These are phyloP conservation scores for Limtongia smithiae DNA, from an alignment of 805 yeast species.

Conservation along the genomic window DNA sequence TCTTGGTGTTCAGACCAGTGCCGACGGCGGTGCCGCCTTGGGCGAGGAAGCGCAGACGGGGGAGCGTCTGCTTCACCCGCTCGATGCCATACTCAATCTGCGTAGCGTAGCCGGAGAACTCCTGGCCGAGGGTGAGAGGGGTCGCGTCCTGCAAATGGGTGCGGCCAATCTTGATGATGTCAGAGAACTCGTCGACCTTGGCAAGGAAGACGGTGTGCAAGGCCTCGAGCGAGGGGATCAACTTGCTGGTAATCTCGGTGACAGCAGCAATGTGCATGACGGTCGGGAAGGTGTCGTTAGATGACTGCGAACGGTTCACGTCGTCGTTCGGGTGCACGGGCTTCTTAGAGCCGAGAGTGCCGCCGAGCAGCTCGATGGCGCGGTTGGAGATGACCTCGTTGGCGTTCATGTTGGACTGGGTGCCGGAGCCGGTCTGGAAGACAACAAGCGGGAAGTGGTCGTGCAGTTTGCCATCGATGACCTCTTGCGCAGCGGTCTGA, in stretches of 20 bases:
- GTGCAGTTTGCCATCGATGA: slow-evolving; percentile 81
- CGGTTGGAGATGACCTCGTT: slow-evolving; percentile 98
- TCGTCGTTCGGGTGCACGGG: slow-evolving; percentile 99
- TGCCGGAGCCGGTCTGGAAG: slow-evolving; percentile 98
- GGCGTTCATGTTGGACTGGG: slow-evolving; percentile 98
- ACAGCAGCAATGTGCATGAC: slow-evolving; percentile 99
- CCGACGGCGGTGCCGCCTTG: slow-evolving; percentile 99
- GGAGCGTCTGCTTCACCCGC: slow-evolving; percentile 74
- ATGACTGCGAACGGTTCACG: slow-evolving; percentile 97
- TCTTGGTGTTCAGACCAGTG: slow-evolving; percentile 91
- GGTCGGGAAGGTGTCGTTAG: slow-evolving; percentile 98
- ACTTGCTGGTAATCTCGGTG: slow-evolving; percentile 68
- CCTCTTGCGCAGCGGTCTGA: slow-evolving; percentile 93
- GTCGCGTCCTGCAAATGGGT: slow-evolving; percentile 99
- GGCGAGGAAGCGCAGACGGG: slow-evolving; percentile 76
- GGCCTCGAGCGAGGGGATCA: slow-evolving; percentile 74
- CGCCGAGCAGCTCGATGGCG: slow-evolving; percentile 94
- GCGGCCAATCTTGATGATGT: slow-evolving; percentile 97
- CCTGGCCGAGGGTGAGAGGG: slow-evolving; percentile 96
- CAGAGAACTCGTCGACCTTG: slow-evolving; percentile 78
- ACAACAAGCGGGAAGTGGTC: slow-evolving; percentile 98
- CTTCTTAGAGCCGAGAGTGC: slow-evolving; percentile 81
- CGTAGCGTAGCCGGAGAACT: slow-evolving; percentile 93
- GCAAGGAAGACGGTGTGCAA: slow-evolving; percentile 74
- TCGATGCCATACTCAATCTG: slow-evolving; percentile 88